Conservation (phyloP, 177 flowering plant genomes). For the Vitis hybrid region DNA sequence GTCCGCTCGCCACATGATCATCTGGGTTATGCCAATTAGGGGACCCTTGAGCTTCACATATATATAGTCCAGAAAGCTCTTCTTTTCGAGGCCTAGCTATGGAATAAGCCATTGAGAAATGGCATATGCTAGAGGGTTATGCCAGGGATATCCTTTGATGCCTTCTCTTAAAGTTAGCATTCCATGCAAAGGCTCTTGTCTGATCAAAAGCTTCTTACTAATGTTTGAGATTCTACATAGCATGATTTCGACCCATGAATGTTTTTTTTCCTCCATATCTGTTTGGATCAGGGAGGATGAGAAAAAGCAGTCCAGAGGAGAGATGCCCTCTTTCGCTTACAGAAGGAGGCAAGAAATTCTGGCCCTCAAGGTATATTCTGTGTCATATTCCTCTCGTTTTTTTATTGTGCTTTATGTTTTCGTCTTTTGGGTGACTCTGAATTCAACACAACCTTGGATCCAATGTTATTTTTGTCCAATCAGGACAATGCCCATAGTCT, state of each 20-base stretch:
- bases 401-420: not conserved
- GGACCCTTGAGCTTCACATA: not conserved
- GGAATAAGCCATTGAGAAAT: conserved; percentile 1
- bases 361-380: conserved; percentile 12
- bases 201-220: not conserved
- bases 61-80: not conserved
- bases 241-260: not conserved
- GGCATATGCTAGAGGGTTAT: conserved; percentile 16
- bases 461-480: not conserved
- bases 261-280: conserved; percentile 1
- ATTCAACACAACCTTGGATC: not conserved
- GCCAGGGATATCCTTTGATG: conserved; percentile 20
- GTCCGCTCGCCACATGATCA: too few species aligned
- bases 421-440: not conserved
- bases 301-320: not conserved
- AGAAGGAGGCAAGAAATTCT: not conserved
- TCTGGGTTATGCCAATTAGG: not conserved
- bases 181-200: conserved; percentile 2
- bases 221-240: not conserved
- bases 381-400: conserved; percentile 13
- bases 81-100: not conserved
- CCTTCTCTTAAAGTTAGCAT: conserved; percentile 5
- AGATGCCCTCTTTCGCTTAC: conserved; percentile 9
- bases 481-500: not conserved
- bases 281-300: not conserved